Percentiles rank a stretch among this genome's conserved stretches.
Conservation (phyloP, 225 moss, liverwort and hornwort species). For the Ulota crispa region DNA sequence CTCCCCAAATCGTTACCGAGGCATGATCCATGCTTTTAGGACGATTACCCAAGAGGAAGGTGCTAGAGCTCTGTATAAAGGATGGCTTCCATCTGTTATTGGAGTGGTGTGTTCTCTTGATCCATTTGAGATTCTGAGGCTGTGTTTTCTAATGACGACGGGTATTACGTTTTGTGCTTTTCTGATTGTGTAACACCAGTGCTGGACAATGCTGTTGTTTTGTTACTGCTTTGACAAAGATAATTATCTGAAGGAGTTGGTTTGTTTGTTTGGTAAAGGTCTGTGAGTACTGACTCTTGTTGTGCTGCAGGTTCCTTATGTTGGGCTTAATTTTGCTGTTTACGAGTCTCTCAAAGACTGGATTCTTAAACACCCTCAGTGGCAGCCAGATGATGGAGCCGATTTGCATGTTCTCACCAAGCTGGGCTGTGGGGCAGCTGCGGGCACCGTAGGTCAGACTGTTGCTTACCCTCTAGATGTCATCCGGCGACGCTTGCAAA, state of each 20-base stretch:
- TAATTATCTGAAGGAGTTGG: neutral
- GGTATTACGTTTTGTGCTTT: neutral
- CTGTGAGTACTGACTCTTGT: conserved; percentile 1
- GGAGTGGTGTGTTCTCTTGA: conserved; percentile 68
- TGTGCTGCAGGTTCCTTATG: conserved; percentile 79
- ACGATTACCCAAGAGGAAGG: conserved; percentile 82
- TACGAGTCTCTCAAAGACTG: conserved; percentile 95
- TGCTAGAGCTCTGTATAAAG: conserved; percentile 80
- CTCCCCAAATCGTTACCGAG: conserved; percentile 76
- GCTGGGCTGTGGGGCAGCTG: conserved; percentile 93
- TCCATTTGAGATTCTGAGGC: neutral
- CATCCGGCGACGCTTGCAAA: conserved; percentile 90
- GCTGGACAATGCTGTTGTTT: neutral
- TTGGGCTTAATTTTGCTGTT: conserved; percentile 93
- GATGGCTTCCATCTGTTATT: conserved; percentile 98
- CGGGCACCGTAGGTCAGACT: conserved; percentile 97
- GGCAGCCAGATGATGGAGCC: conserved; percentile 66
- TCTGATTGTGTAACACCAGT: neutral
- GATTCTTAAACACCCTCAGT: conserved; percentile 78
- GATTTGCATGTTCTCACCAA: conserved; percentile 88
- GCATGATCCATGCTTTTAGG: conserved; percentile 88
- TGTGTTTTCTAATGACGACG: neutral
- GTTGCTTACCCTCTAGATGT: conserved; percentile 97
- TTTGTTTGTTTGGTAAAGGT: neutral
- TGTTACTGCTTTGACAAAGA: neutral